A percentile compares a stretch with the other conserved stretches of the same genome.
Conservation (phyloP, 129 eudicot species). For the Chrysanthemum lavandulifolium region DNA sequence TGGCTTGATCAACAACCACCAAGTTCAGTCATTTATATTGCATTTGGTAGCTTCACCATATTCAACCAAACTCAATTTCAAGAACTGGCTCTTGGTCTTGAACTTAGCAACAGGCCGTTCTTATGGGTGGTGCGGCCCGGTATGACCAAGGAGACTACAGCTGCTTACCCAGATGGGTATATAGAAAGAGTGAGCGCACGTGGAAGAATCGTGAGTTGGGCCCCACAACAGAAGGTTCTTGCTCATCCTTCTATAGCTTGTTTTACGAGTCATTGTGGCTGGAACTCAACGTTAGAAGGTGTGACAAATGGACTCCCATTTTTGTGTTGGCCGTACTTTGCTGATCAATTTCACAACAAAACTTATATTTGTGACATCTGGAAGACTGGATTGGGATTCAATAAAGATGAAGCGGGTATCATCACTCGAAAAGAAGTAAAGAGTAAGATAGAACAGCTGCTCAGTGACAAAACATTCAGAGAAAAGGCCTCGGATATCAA, state of each 20-base stretch:
- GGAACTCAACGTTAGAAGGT: conserved; percentile 77
- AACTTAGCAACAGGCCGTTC: conserved; percentile 44
- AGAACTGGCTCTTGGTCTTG: conserved; percentile 68
- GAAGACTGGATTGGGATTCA: conserved; percentile 54
- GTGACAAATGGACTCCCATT: conserved; percentile 65
- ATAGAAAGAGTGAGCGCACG: conserved; percentile 34
- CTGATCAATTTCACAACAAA: conserved; percentile 56
- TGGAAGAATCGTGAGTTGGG: conserved; percentile 57
- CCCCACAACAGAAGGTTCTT: conserved; percentile 62
- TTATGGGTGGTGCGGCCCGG: conserved; percentile 66
- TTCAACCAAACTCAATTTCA: conserved; percentile 44
- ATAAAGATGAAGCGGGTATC: conserved; percentile 47
- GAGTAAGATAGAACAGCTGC: conserved; percentile 39
- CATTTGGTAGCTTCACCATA: conserved; percentile 62
- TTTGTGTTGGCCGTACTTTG: conserved; percentile 80
- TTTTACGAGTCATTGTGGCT: conserved; percentile 68
- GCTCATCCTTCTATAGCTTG: conserved; percentile 65
- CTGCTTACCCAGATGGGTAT: conserved; percentile 40
- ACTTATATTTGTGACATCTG: conserved; percentile 56
- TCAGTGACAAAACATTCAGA: conserved; percentile 30
- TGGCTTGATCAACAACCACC: conserved; percentile 60
- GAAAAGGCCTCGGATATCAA: conserved; percentile 40
- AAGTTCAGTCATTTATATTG: conserved; percentile 47
- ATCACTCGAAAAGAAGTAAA: conserved; percentile 39
- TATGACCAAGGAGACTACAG: conserved; percentile 17